Percentiles rank a stretch among this genome's conserved stretches.
These are phyloP conservation scores for Aureobasidium zeae DNA, from an alignment of 2,329 filamentous ascomycete species.

Conservation along the genomic window DNA sequence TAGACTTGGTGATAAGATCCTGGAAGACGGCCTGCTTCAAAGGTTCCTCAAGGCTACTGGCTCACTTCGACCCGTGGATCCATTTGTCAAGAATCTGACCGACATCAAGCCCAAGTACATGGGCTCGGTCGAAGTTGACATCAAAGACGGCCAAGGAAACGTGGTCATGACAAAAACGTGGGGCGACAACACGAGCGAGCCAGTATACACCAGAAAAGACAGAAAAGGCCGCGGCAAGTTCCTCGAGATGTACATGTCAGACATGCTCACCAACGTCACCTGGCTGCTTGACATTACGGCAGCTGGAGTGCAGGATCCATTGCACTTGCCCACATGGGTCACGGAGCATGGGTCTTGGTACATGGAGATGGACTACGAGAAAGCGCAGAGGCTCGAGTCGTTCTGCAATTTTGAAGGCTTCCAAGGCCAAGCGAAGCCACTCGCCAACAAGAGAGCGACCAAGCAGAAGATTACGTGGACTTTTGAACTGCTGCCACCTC, in stretches of 20 bases:
- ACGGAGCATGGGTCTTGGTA: slow-evolving; percentile 3
- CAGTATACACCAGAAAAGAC: background rate
- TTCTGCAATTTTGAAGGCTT: slow-evolving; percentile 8
- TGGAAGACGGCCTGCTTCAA: slow-evolving; percentile 20
- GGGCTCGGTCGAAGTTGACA: slow-evolving; percentile 25
- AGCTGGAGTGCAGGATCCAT: slow-evolving; percentile 1
- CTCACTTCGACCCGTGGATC: slow-evolving; percentile 22
- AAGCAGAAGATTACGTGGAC: slow-evolving; percentile 14
- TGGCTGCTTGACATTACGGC: slow-evolving; percentile 27
- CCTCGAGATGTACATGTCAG: slow-evolving; percentile 22
- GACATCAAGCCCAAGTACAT: slow-evolving; percentile 24
- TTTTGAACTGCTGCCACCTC: slow-evolving; percentile 10
- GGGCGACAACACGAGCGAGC: slow-evolving; percentile 11
- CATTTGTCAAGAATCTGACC: slow-evolving; percentile 19
- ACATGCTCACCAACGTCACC: slow-evolving; percentile 21
- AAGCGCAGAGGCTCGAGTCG: background rate
- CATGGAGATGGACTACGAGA: slow-evolving; percentile 1
- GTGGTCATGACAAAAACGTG: slow-evolving; percentile 23
- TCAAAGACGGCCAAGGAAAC: slow-evolving; percentile 19
- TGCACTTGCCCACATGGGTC: background rate
- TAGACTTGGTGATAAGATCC: slow-evolving; percentile 24
- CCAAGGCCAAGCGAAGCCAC: background rate
- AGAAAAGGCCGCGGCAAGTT: slow-evolving; percentile 16
- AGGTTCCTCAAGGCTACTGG: slow-evolving; percentile 19
- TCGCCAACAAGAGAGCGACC: background rate